These are phyloP conservation scores for Aspergillus biplanus DNA, from an alignment of 495 filamentous ascomycete species.

Conservation along the genomic window DNA sequence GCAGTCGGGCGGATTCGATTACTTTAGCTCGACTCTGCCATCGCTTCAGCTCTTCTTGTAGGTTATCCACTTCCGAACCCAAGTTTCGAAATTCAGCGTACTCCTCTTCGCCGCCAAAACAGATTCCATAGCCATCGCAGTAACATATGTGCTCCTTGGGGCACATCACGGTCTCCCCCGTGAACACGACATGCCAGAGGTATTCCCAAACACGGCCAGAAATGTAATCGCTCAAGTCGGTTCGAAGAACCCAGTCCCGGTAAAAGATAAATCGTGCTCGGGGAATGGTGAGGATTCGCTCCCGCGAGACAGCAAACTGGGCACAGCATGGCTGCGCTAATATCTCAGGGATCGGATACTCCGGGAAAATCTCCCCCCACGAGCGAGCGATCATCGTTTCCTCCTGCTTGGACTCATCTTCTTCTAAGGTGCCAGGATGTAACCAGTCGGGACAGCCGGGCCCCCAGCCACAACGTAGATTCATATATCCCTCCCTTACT, in stretches of 20 bases:
- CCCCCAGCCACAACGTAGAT: conserved; percentile 62
- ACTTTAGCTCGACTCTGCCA: conserved; percentile 46
- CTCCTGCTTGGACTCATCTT: conserved; percentile 61
- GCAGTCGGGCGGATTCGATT: conserved; percentile 39
- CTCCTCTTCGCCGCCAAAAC: conserved; percentile 65
- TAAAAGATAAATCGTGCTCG: conserved; percentile 62
- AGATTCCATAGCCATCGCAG: conserved; percentile 78
- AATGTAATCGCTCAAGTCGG: conserved; percentile 64
- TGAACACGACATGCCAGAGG: conserved; percentile 74
- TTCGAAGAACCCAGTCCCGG: conserved; percentile 70
- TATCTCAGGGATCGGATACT: conserved; percentile 55
- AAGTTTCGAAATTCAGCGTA: conserved; percentile 53
- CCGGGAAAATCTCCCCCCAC: conserved; percentile 61
- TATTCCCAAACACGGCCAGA: conserved; percentile 78
- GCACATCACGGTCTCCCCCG: conserved; percentile 59
- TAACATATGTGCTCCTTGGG: conserved; percentile 71
- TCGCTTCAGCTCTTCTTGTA: conserved; percentile 52
- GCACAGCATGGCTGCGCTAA: conserved; percentile 65
- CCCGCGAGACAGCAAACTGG: conserved; percentile 65
- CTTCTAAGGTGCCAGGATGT: conserved; percentile 57
- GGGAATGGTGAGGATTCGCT: conserved; percentile 60
- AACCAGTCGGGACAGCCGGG: conserved; percentile 71
- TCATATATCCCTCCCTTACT: conserved; percentile 64
- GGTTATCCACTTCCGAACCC: conserved; percentile 39
- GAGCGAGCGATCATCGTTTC: conserved; percentile 57